These are phyloP conservation scores for Skeletonema tropicum DNA, from an alignment of 108 stramenopile genomes.

Conservation along the genomic window DNA sequence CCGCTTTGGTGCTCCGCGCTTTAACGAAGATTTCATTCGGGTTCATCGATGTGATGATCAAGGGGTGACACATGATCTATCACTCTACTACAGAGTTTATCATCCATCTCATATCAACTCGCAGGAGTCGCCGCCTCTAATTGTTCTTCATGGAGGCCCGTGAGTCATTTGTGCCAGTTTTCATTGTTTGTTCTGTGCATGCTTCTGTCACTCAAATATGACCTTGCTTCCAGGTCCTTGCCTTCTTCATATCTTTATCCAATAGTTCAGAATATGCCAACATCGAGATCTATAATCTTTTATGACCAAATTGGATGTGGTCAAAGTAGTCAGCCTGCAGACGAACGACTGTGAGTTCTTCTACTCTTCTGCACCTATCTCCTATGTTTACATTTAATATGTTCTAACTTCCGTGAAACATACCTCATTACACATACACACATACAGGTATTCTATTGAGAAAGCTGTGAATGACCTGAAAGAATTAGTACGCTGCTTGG, in stretches of 20 bases:
- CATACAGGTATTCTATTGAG: slow-evolving; percentile 44
- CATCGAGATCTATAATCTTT: slow-evolving; percentile 47
- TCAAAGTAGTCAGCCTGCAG: slow-evolving; percentile 31
- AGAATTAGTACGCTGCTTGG: slow-evolving; percentile 24
- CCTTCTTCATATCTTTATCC: slow-evolving; percentile 54
- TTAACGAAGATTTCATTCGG: slow-evolving; percentile 32
- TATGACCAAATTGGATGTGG: slow-evolving; percentile 62
- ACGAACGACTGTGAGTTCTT: slow-evolving; percentile 37
- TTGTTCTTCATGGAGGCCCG: slow-evolving; percentile 53
- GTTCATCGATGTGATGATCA: slow-evolving; percentile 20
- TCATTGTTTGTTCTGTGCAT: neutral
- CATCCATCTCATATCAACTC: slow-evolving; percentile 42
- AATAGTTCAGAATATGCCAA: slow-evolving; percentile 43
- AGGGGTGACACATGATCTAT: slow-evolving; percentile 8
- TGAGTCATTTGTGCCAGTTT: slow-evolving; percentile 24
- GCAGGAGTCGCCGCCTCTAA: slow-evolving; percentile 36
- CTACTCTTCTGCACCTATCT: neutral
- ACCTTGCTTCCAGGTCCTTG: slow-evolving; percentile 28
- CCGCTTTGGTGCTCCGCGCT: slow-evolving; percentile 28
- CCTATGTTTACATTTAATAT: neutral
- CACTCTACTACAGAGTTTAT: slow-evolving; percentile 41
- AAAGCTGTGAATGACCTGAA: slow-evolving; percentile 36
- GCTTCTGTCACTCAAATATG: neutral
- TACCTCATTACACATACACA: neutral
- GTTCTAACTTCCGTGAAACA: neutral